Evolutionary conservation across 352 stramenopile species (phyloP), one percentile per base, ranked within the genome.

Genomic region (Globisporangium acanthophoron): DNA sequence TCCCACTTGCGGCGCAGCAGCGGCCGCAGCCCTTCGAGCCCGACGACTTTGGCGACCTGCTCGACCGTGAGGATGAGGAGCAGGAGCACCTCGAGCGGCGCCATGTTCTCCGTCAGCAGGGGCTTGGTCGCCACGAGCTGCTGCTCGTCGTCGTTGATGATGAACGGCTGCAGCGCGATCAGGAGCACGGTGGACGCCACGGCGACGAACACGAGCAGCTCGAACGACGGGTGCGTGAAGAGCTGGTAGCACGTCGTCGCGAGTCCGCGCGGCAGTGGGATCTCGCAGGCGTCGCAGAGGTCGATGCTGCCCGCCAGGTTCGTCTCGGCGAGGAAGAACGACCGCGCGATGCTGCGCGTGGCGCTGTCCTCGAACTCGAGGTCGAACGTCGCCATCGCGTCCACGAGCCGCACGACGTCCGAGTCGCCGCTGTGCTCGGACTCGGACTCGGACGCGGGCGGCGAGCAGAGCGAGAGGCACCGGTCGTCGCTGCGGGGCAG

Each of bases 1-100:
- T 93, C 75, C 84, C 80, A 91, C 51, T 87, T 87, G 44, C 67
- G 79, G 0, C 74, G 66, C 13, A 92, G 27, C 4, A 94, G 20
- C 1, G 82, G 78, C 2, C 68, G 53, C 2, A 94, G 13, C 0
- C 82, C 85, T 64, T 94, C 85, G 18, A 91, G 60, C 0, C 70
- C 82, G 12, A 91, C 67, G 0, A 76, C 57, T 61, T 92, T 92
- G 39, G 73, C 67, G 16, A 76, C 52, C 43, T 94, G 80, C 53
- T 94, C 82, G 39, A 79, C 41, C 1, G 82, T 88, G 11, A 94
- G 75, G 50, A 94, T 58, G 11, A 78, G 63, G 56, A 91, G 63
- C 18, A 94, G 52, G 20, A 80, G 59, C 29, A 85, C 72, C 45
- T 93, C 80, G 7, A 88, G 50, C 0, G 71, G 59, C 15, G 78